phyloP scores from a whole-genome alignment of 2,329 filamentous ascomycete species.

The Ceratocystis ficicola region DNA sequence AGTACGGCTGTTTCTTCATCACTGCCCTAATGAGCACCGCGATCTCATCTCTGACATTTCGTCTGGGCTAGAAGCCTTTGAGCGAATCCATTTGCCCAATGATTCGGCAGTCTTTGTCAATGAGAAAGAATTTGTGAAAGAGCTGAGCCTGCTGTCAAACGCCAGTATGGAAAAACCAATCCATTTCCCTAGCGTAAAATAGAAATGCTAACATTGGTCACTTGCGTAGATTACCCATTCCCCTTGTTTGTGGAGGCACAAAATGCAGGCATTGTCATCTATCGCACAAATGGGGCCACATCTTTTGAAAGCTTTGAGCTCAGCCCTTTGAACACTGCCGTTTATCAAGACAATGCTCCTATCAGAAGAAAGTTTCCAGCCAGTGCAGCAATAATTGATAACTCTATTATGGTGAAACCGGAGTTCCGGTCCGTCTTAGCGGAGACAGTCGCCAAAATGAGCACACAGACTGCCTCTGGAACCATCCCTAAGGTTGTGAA shows the following conservation, averaged over 20 bases:
- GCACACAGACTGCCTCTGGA: slow-evolving; percentile 24
- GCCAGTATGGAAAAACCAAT: background rate
- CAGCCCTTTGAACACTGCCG: slow-evolving; percentile 25
- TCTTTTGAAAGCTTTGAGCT: slow-evolving; percentile 28
- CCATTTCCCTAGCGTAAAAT: too few species aligned
- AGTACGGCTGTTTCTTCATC: background rate
- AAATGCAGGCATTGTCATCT: slow-evolving; percentile 30
- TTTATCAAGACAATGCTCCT: slow-evolving; percentile 28
- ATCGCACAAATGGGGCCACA: background rate
- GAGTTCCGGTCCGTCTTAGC: slow-evolving; percentile 18
- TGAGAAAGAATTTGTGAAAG: background rate
- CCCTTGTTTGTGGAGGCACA: slow-evolving; percentile 28
- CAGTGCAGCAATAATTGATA: slow-evolving; percentile 24
- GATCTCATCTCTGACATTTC: background rate
- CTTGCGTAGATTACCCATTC: slow-evolving; percentile 22
- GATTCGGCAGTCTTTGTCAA: background rate
- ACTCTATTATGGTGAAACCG: slow-evolving; percentile 19
- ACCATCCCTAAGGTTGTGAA: slow-evolving; percentile 29
- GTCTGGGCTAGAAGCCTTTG: background rate
- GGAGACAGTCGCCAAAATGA: slow-evolving; percentile 26
- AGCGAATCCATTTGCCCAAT: background rate
- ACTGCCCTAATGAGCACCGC: background rate
- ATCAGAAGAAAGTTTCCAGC: slow-evolving; percentile 28
- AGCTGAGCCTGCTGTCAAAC: background rate
- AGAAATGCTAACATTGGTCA: too few species aligned